Evolutionary conservation across 345 rosid species (phyloP).

Genomic region (Iberis pinnata): DNA sequence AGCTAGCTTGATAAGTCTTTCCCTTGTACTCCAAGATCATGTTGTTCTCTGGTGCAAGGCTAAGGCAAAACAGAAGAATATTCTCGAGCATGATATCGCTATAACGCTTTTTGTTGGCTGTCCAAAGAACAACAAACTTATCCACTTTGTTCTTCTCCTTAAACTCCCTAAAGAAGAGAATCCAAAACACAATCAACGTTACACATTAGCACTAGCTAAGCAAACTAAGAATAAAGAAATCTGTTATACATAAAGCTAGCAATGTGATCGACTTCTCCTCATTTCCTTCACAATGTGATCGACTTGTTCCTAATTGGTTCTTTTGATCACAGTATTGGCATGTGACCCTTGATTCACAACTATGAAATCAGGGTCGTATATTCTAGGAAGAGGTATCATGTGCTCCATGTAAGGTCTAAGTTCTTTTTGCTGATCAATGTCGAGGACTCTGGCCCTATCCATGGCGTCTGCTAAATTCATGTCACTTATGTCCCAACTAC

Average conservation of each 20-base stretch:
- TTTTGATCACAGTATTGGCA: slow-evolving; percentile 78
- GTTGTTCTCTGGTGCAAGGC: slow-evolving; percentile 94
- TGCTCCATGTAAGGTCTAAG: slow-evolving; percentile 95
- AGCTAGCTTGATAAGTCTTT: no score
- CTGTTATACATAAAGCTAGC: no score
- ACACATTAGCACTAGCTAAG: no score
- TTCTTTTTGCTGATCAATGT: slow-evolving; percentile 89
- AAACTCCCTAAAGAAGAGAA: slow-evolving; percentile 55
- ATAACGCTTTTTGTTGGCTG: slow-evolving; percentile 99
- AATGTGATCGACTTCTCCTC: slow-evolving; percentile 36
- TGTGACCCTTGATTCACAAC: slow-evolving; percentile 95
- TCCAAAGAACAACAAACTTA: slow-evolving; percentile 88
- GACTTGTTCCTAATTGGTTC: slow-evolving; percentile 88
- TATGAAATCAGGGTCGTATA: slow-evolving; percentile 85
- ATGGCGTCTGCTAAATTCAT: slow-evolving; percentile 96
- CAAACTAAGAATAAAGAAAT: no score
- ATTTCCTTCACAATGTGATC: slow-evolving; percentile 80
- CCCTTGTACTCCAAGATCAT: slow-evolving; percentile 96
- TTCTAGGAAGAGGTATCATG: slow-evolving; percentile 89
- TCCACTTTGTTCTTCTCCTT: slow-evolving; percentile 84
- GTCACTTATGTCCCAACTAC: slow-evolving; percentile 98
- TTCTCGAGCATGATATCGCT: slow-evolving; percentile 97
- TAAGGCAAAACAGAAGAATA: slow-evolving; percentile 85
- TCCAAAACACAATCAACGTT: slow-evolving; percentile 2
- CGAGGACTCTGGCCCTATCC: slow-evolving; percentile 88